Evolutionary conservation across 208 protist genomes (phyloP), one percentile per base, ranked within the genome.

Genomic region (Leishmania amazonensis): DNA sequence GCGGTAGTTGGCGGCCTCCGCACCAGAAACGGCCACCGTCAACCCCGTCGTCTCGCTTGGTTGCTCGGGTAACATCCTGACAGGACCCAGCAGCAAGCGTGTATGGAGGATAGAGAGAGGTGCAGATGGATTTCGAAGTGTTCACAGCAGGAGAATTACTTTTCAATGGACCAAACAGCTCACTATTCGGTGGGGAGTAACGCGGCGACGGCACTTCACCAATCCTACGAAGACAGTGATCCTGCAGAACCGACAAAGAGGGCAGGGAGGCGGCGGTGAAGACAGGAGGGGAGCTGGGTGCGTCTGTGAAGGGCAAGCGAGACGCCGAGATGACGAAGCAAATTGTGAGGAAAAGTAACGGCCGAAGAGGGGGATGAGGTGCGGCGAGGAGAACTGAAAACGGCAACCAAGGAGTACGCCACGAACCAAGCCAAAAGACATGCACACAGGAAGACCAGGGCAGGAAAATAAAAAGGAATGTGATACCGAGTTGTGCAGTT

Each of bases 1-100:
- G 42, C 79, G 80, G 84, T 90, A 88, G 68, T 84, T 49, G 1
- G 42, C 54, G 9, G 53, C 49, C 21, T 62, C 47, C 31, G 17
- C 40, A 0, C 40, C 64, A 0, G 64, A 62, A 31, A n/a, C 0
- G 17, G 38, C 57, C 17, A 24, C 70, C 3, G 75, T 57, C 42
- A 78, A 70, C 47, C 73, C 79, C 54, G 74, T 80, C 40, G 2
- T 74, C 58, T 84, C 81, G 24, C 68, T 35, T 3, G 80, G 65
- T 19, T 47, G 1, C 28, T 82, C 78, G 19, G 47, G 31, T 0
- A 70, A 47, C 80, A 85, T 87, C 7, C 3, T 17, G 2, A 1
- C 21, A 35, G 9, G n/a, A 67, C 60, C 13, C 8, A 38, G 21
- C 40, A 8, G 28, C 19, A 11, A 9, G 4, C 4, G n/a, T 7